phyloP scores from a whole-genome alignment of 2,329 filamentous ascomycete genomes.

The Ilyonectria robusta region DNA sequence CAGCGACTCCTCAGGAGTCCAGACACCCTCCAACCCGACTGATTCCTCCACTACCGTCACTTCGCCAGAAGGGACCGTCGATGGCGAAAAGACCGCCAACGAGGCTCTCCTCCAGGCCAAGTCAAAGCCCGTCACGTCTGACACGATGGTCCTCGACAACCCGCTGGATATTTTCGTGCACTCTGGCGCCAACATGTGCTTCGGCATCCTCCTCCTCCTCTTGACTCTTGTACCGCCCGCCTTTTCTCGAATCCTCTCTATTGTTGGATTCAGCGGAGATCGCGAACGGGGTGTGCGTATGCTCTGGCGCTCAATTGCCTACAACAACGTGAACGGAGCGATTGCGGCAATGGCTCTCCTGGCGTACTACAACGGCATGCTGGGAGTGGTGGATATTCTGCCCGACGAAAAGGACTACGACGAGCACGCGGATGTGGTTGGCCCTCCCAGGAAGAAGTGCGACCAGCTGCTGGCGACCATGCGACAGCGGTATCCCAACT shows the following conservation, averaged over 20 bases:
- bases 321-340: conserved; percentile 92
- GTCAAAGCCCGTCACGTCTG: conserved; percentile 62
- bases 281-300: conserved; percentile 85
- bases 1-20: conserved; percentile 61
- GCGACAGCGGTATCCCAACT: conserved; percentile 83
- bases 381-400: conserved; percentile 90
- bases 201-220: conserved; percentile 86
- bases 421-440: conserved; percentile 71
- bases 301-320: conserved; percentile 91
- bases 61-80: conserved; percentile 34
- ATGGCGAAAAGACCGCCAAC: conserved; percentile 41
- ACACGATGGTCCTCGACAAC: conserved; percentile 77
- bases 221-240: conserved; percentile 95
- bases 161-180: conserved; percentile 91
- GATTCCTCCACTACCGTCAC: conserved; percentile 39
- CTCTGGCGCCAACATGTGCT: conserved; percentile 90
- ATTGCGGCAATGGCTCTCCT: conserved; percentile 86
- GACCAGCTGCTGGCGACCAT: conserved; percentile 78
- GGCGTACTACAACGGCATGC: conserved; percentile 88
- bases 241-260: conserved; percentile 87
- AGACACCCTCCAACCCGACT: conserved; percentile 56
- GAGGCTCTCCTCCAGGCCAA: conserved; percentile 42
- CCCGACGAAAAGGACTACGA: conserved; percentile 70
- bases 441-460: conserved; percentile 80
- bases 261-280: conserved; percentile 93